A percentile compares a stretch with the other conserved stretches of the same genome.
These are phyloP conservation scores for Raffaelea arxii DNA, from an alignment of 2,329 filamentous ascomycete genomes.

Conservation along the genomic window DNA sequence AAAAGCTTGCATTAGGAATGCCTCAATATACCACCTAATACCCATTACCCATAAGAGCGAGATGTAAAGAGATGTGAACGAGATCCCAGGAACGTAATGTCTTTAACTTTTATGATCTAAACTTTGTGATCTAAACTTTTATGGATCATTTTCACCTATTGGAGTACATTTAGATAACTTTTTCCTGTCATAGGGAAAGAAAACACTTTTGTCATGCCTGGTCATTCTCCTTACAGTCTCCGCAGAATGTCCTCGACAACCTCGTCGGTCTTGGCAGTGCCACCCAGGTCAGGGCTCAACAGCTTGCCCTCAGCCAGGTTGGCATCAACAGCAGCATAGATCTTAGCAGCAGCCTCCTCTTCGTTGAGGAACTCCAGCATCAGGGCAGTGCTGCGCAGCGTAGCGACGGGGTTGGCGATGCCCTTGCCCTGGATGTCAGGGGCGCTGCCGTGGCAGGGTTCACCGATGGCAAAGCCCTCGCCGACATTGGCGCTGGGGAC, in stretches of 20 bases:
- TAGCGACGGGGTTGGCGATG: slow-evolving; percentile 95
- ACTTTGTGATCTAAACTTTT: too few relatives aligned
- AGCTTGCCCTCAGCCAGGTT: slow-evolving; percentile 77
- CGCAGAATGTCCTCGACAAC: slow-evolving; percentile 80
- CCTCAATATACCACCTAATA: too few relatives aligned
- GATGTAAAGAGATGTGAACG: too few relatives aligned
- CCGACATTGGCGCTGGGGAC: slow-evolving; percentile 95
- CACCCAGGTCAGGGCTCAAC: slow-evolving; percentile 83
- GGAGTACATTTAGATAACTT: too few relatives aligned
- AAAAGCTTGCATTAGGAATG: too few relatives aligned
- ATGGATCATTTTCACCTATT: too few relatives aligned
- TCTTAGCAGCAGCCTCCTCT: slow-evolving; percentile 75
- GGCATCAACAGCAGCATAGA: slow-evolving; percentile 85
- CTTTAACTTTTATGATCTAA: too few relatives aligned
- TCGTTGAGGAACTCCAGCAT: slow-evolving; percentile 96
- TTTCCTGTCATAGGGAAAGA: too few relatives aligned
- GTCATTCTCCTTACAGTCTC: slow-evolving; percentile 49
- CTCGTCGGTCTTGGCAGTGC: slow-evolving; percentile 74
- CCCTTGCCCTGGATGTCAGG: slow-evolving; percentile 90
- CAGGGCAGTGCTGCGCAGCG: slow-evolving; percentile 77
- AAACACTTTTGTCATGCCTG: too few relatives aligned
- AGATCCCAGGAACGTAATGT: too few relatives aligned
- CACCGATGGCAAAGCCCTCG: slow-evolving; percentile 87
- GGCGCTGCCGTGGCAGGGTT: slow-evolving; percentile 94
- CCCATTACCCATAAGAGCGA: too few relatives aligned